phyloP scores from a whole-genome alignment of 2,329 filamentous ascomycete genomes.

The Bipolaris bicolor region DNA sequence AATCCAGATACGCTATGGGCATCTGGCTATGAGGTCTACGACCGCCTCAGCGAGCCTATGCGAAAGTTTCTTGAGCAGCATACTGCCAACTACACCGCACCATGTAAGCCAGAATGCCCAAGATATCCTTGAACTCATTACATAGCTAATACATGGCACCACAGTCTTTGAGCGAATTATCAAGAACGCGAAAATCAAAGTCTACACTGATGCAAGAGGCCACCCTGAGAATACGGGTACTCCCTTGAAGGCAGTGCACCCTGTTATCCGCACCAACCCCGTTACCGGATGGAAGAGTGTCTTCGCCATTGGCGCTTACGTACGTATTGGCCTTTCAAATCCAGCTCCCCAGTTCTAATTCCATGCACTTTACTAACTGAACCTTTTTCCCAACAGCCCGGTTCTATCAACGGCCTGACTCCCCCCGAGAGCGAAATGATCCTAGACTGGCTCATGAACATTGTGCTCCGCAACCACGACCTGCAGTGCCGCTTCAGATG shows the following conservation, averaged over 20 bases:
- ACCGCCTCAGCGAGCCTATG: conserved; percentile 12
- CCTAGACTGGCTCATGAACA: conserved; percentile 9
- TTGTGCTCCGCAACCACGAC: conserved; percentile 48
- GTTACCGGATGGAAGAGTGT: conserved; percentile 64
- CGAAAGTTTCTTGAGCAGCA: conserved; percentile 7
- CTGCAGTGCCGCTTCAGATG: conserved; percentile 51
- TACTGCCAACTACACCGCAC: conserved; percentile 10
- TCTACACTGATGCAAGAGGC: conserved; percentile 48
- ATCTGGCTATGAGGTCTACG: conserved; percentile 10
- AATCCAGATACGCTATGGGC: conserved; percentile 8
- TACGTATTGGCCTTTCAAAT: background rate
- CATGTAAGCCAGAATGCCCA: background rate
- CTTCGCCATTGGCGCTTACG: conserved; percentile 47
- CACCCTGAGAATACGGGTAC: conserved; percentile 58
- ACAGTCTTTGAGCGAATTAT: conserved; percentile 11
- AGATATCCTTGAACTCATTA: too few species aligned
- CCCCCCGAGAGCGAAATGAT: conserved; percentile 11
- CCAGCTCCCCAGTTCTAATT: conserved; percentile 22
- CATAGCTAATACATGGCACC: too few species aligned
- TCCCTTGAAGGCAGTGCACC: conserved; percentile 56
- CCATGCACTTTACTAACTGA: conserved; percentile 28
- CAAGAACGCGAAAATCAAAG: conserved; percentile 6
- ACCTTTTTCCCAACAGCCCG: background rate
- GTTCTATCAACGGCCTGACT: conserved; percentile 10
- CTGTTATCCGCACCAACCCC: conserved; percentile 62